Evolutionary conservation across 345 rosid species (phyloP).

Genomic region (Noccaea caerulescens): DNA sequence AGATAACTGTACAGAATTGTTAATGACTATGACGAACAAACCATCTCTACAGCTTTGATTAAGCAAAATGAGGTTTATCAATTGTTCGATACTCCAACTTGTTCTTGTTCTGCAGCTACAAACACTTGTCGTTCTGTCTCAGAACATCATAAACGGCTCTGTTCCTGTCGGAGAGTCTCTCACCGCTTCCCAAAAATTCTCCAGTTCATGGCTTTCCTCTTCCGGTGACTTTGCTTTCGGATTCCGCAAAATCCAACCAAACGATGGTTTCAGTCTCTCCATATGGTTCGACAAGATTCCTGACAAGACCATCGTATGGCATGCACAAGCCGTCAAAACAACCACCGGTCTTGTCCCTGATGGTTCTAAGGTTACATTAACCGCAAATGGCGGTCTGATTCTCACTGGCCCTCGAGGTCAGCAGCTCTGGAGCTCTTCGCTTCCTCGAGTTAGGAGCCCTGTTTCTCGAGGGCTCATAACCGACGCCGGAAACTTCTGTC

Average conservation of each 20-base stretch:
- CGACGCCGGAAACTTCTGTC: slow-evolving; percentile 56
- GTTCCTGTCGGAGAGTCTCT: slow-evolving; percentile 31
- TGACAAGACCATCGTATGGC: slow-evolving; percentile 10
- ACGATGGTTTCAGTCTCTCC: slow-evolving; percentile 36
- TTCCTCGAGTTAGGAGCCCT: slow-evolving; percentile 2
- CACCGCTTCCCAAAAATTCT: slow-evolving; percentile 18
- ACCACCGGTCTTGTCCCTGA: not conserved
- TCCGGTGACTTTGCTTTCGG: slow-evolving; percentile 45
- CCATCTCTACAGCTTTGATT: not conserved
- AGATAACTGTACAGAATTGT: no score
- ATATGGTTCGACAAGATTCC: slow-evolving; percentile 46
- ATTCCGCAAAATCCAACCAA: slow-evolving; percentile 14
- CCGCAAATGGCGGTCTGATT: not conserved
- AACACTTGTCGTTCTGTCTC: slow-evolving; percentile 13
- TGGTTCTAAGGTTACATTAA: not conserved
- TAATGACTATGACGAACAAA: not conserved
- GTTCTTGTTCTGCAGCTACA: slow-evolving; percentile 8
- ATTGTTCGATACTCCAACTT: slow-evolving; percentile 10
- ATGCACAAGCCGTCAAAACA: not conserved
- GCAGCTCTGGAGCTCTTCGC: slow-evolving; percentile 4
- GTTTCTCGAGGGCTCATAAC: slow-evolving; percentile 56
- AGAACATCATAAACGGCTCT: slow-evolving; percentile 24
- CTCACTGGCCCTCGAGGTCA: no score
- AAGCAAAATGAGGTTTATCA: not conserved
- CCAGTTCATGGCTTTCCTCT: slow-evolving; percentile 34